A percentile compares a stretch with the other conserved stretches of the same genome.
phyloP scores from a whole-genome alignment of 2,329 filamentous ascomycete genomes.

The Lecanosticta acicola region DNA sequence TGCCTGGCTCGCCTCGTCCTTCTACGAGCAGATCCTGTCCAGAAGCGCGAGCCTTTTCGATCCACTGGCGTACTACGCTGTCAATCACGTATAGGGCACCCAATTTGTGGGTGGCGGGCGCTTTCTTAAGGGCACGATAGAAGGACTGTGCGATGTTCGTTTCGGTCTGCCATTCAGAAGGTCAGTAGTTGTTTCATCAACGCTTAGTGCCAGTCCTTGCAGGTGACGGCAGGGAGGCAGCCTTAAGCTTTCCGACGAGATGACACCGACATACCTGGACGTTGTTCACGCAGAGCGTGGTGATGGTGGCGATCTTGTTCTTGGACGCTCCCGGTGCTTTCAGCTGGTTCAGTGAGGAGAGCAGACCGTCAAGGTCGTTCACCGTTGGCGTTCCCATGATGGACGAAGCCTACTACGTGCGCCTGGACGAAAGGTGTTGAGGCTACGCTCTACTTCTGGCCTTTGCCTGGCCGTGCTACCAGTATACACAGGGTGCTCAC shows the following conservation, averaged over 20 bases:
- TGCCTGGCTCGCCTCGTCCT: constrained; percentile 79
- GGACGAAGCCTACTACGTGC: constrained; percentile 18
- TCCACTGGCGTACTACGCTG: constrained; percentile 98
- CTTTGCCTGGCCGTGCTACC: constrained; percentile 10
- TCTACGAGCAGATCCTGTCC: constrained; percentile 62
- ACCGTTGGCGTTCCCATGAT: constrained; percentile 58
- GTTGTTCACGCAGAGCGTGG: constrained; percentile 78
- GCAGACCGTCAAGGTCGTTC: constrained; percentile 81
- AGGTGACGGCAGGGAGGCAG: too few species aligned
- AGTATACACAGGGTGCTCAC: constrained; percentile 20
- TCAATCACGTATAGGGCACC: constrained; percentile 99
- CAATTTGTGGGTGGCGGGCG: constrained; percentile 90
- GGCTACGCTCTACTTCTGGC: constrained; percentile 18
- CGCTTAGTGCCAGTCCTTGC: not conserved
- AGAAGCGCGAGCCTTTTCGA: constrained; percentile 84
- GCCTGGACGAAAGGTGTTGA: constrained; percentile 8
- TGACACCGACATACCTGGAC: constrained; percentile 75
- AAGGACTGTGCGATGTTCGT: constrained; percentile 93
- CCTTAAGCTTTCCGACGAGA: too few species aligned
- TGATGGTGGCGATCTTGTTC: constrained; percentile 83
- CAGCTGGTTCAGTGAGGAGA: constrained; percentile 84
- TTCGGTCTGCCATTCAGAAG: too few species aligned
- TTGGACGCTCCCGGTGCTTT: constrained; percentile 94
- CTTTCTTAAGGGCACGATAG: constrained; percentile 94
- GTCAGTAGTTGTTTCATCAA: constrained; percentile 10